phyloP scores from a whole-genome alignment of 305 asterid species.

The Plantago coronopus region DNA sequence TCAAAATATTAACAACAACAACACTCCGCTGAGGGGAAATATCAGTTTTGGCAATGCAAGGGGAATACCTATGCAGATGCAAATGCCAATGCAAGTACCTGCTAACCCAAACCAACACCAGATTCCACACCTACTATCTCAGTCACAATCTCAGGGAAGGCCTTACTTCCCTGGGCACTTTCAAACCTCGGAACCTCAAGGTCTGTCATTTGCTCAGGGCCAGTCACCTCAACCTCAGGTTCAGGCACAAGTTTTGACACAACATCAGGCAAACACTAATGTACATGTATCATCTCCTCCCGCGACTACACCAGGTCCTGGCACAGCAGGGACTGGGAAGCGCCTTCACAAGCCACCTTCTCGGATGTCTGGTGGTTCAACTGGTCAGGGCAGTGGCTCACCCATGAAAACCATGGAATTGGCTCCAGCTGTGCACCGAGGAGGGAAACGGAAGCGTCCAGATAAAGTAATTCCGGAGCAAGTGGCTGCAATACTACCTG shows the following conservation, averaged over 20 bases:
- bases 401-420: constrained; percentile 92
- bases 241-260: constrained; percentile 29
- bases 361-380: constrained; percentile 58
- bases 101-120: constrained; percentile 41
- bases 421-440: constrained; percentile 73
- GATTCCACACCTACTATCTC: constrained; percentile 32
- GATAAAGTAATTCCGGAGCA: constrained; percentile 60
- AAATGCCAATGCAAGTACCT: constrained; percentile 33
- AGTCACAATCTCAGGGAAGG: constrained; percentile 42
- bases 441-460: constrained; percentile 62
- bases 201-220: constrained; percentile 37
- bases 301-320: constrained; percentile 45
- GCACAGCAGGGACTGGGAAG: constrained; percentile 36
- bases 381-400: constrained; percentile 68
- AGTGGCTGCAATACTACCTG: constrained; percentile 65
- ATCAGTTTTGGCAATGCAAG: constrained; percentile 40
- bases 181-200: constrained; percentile 47
- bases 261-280: constrained; percentile 29
- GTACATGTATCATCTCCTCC: constrained; percentile 46
- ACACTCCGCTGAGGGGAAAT: constrained; percentile 36
- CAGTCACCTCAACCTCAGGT: constrained; percentile 35
- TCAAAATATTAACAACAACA: constrained; percentile 32
- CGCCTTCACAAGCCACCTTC: constrained; percentile 67
- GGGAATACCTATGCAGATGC: constrained; percentile 30
- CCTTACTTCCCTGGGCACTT: constrained; percentile 63